A percentile compares a stretch with the other conserved stretches of the same genome.
Conservation (phyloP, 371 early-diverging fungal species). For the Batrachochytrium dendrobatidis region DNA sequence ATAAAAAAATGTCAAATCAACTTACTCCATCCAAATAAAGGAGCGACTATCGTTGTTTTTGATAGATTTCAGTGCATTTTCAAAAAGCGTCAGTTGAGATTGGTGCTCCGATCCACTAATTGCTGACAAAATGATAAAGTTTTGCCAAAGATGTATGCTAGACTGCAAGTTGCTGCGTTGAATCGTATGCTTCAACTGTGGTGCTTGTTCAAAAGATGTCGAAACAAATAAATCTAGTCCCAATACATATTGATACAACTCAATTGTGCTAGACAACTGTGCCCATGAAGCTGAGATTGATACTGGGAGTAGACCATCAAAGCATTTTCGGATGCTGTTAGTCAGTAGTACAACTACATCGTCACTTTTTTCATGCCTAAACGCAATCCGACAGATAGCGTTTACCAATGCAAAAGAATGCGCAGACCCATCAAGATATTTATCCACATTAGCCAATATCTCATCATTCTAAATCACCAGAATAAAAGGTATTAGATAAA, state of each 20-base stretch:
- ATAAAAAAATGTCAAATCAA: too few species aligned
- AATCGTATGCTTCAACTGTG: too few species aligned
- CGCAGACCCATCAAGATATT: neutral
- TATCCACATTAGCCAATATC: too few species aligned
- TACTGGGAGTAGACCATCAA: neutral
- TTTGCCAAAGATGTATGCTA: neutral
- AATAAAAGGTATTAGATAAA: too few species aligned
- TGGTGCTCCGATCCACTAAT: neutral
- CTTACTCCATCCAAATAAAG: slow-evolving; percentile 2
- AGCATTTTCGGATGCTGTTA: slow-evolving; percentile 1
- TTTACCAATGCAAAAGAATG: neutral
- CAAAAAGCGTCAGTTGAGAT: neutral
- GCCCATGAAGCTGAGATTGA: neutral
- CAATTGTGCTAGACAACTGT: neutral
- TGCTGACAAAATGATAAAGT: neutral
- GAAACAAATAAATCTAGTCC: neutral
- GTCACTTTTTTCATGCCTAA: neutral
- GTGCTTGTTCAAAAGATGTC: too few species aligned
- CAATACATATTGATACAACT: neutral
- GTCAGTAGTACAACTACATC: neutral
- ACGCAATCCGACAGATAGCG: slow-evolving; percentile 1
- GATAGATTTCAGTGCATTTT: neutral
- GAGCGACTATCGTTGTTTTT: neutral
- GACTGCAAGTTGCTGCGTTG: neutral
- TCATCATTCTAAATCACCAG: too few species aligned